Evolutionary conservation across 1,284 basidiomycete species (phyloP).

Genomic region (Marasmius fiardii): DNA sequence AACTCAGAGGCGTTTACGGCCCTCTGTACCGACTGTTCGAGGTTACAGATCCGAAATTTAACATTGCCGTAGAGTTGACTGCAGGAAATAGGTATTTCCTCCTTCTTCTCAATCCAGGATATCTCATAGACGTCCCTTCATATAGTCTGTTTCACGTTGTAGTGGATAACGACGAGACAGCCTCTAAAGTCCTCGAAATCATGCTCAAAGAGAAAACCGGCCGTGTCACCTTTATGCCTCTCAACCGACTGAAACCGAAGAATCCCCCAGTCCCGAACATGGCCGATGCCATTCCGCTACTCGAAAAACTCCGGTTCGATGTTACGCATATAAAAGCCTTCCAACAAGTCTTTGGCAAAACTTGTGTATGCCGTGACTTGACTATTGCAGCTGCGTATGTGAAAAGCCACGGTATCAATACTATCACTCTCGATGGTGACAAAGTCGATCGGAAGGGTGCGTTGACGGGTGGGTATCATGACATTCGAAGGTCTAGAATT

Average conservation of each 20-base stretch:
- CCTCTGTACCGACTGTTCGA: conserved; percentile 94
- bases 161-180: conserved; percentile 94
- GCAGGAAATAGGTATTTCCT: conserved; percentile 81
- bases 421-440: conserved; percentile 97
- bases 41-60: conserved; percentile 86
- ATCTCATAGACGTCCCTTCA: conserved; percentile 9
- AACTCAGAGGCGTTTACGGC: conserved; percentile 83
- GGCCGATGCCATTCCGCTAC: conserved; percentile 85
- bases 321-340: conserved; percentile 74
- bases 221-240: conserved; percentile 96
- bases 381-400: conserved; percentile 93
- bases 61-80: conserved; percentile 90
- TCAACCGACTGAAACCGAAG: conserved; percentile 92
- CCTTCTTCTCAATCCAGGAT: background rate
- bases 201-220: conserved; percentile 94
- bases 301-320: conserved; percentile 84
- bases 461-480: conserved; percentile 94
- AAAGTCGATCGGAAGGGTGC: conserved; percentile 97
- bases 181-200: conserved; percentile 81
- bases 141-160: conserved; percentile 93
- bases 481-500: conserved; percentile 85
- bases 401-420: conserved; percentile 91
- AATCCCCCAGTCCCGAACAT: conserved; percentile 67
- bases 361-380: conserved; percentile 92
- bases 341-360: conserved; percentile 98